Conservation (phyloP, 331 rosid genomes). For the Quercus lobata region DNA sequence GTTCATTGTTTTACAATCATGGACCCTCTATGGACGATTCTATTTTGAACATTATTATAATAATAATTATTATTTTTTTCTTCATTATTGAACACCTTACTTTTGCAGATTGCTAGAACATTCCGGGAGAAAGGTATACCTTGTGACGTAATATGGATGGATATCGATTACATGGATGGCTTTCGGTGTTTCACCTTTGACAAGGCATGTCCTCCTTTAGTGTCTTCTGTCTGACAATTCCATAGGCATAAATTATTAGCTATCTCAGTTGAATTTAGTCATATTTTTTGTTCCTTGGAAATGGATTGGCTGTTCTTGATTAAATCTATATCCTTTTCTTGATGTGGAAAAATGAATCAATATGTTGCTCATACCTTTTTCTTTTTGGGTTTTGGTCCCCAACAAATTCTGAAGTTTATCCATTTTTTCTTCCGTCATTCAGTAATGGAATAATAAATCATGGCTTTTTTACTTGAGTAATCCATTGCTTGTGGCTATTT, state of each 20-base stretch:
- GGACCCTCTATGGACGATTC: neutral
- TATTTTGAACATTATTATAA: neutral
- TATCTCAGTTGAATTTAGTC: neutral
- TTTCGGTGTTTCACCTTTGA: constrained; percentile 91
- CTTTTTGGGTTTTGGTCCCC: neutral
- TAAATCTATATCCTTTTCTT: too few species aligned
- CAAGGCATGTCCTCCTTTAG: constrained; percentile 39
- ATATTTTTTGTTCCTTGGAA: too few species aligned
- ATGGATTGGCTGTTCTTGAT: too few species aligned
- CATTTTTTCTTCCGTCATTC: neutral
- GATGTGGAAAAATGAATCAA: too few species aligned
- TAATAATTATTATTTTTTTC: neutral
- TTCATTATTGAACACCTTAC: constrained; percentile 16
- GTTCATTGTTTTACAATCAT: neutral
- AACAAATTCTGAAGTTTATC: neutral
- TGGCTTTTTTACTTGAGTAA: too few species aligned
- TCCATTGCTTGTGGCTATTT: too few species aligned
- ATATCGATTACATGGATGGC: constrained; percentile 91
- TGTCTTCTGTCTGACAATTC: neutral
- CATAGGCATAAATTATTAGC: neutral
- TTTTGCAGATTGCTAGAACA: constrained; percentile 64
- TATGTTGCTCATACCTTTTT: neutral
- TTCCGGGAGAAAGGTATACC: constrained; percentile 73
- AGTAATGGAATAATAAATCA: too few species aligned
- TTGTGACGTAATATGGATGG: constrained; percentile 97